Conservation (phyloP, 345 rosid species). For the Psidium friedrichsthalianum region DNA sequence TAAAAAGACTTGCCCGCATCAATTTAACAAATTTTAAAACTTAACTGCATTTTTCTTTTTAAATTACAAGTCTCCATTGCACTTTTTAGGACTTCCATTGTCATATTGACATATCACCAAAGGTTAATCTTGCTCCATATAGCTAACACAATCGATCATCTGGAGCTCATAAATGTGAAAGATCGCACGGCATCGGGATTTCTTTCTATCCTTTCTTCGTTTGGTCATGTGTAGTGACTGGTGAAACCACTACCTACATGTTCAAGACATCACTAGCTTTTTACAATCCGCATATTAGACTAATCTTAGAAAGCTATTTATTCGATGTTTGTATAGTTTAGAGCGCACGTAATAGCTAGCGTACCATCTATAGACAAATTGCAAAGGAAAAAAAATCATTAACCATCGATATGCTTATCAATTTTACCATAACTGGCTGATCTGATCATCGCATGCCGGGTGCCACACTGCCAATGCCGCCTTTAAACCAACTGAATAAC, state of each 20-base stretch:
- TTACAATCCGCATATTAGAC: background rate
- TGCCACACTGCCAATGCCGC: background rate
- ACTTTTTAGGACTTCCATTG: no score
- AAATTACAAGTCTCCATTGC: no score
- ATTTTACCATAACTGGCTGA: background rate
- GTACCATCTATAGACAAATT: background rate
- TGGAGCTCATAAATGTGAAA: no score
- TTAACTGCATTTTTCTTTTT: no score
- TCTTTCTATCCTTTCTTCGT: no score
- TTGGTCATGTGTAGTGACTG: no score
- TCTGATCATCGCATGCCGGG: background rate
- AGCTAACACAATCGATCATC: no score
- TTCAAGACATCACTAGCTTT: background rate
- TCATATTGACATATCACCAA: no score
- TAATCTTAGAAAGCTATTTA: background rate
- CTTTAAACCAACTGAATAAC: background rate
- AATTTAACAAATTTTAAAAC: no score
- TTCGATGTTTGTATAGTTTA: background rate
- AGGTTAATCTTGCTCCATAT: no score
- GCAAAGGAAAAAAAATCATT: background rate
- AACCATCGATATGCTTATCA: background rate
- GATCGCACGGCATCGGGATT: no score
- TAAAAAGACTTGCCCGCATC: no score
- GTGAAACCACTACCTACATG: background rate
- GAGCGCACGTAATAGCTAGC: background rate